Conservation (phyloP, 805 yeast species). For the Saccharomycopsis sp. region DNA sequence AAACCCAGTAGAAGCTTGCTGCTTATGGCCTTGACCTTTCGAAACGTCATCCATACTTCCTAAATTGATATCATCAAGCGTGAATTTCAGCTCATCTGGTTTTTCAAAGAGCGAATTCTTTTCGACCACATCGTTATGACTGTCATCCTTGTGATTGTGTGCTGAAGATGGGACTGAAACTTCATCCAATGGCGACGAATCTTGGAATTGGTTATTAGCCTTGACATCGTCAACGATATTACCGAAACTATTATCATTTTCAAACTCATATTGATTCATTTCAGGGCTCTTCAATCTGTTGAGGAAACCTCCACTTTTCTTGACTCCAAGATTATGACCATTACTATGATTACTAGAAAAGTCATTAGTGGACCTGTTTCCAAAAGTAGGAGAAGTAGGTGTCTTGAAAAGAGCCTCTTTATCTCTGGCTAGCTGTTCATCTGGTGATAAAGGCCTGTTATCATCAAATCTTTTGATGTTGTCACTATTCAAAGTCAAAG, state of each 20-base stretch:
- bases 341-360: neutral
- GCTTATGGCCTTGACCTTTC: neutral
- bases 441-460: neutral
- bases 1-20: constrained; percentile 3
- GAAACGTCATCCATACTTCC: neutral
- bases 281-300: neutral
- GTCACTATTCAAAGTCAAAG: neutral
- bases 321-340: neutral
- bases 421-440: neutral
- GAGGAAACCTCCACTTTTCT: neutral
- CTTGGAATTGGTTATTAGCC: neutral
- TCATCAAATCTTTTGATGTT: too few relatives aligned
- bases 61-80: neutral
- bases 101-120: too few relatives aligned
- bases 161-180: neutral
- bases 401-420: neutral
- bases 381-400: neutral
- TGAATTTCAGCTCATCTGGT: neutral
- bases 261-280: neutral
- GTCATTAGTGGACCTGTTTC: neutral
- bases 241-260: neutral
- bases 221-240: too few relatives aligned
- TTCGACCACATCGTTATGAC: too few relatives aligned
- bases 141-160: neutral
- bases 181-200: neutral